These are phyloP conservation scores for Coelastrella sp. DNA, from an alignment of 139 green algal species.

Conservation along the genomic window DNA sequence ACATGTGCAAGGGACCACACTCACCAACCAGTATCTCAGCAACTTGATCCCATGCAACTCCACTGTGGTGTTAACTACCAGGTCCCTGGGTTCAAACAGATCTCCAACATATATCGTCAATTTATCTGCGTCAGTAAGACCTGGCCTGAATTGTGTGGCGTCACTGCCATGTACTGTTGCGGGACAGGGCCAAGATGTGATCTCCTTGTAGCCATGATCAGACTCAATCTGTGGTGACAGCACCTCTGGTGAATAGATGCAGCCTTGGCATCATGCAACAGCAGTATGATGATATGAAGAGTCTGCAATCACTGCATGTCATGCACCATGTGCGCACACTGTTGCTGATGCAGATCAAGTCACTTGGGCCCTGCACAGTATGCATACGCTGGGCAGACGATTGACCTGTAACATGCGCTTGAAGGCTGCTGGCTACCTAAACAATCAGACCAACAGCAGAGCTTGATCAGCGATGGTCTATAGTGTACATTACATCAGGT, in stretches of 20 bases:
- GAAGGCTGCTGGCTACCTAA: too few species aligned
- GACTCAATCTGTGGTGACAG: not conserved
- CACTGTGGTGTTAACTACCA: slow-evolving; percentile 1
- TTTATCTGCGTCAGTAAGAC: slow-evolving; percentile 10
- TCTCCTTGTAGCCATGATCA: not conserved
- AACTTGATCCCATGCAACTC: slow-evolving; percentile 30
- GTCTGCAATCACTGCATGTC: too few species aligned
- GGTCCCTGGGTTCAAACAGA: not conserved
- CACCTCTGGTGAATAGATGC: too few species aligned
- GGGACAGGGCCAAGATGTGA: slow-evolving; percentile 36
- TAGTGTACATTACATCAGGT: not conserved
- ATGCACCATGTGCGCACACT: too few species aligned
- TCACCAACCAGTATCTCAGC: slow-evolving; percentile 37
- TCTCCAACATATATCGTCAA: slow-evolving; percentile 26
- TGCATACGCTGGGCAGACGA: too few species aligned
- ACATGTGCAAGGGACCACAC: not conserved
- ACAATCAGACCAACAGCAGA: too few species aligned
- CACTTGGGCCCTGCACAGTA: too few species aligned
- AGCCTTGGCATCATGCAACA: too few species aligned
- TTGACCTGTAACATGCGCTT: too few species aligned
- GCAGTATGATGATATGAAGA: too few species aligned
- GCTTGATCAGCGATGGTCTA: too few species aligned
- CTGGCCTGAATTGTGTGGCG: slow-evolving; percentile 36
- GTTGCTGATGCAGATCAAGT: too few species aligned
- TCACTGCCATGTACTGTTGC: slow-evolving; percentile 10